A percentile compares a stretch with the other conserved stretches of the same genome.
phyloP scores from a whole-genome alignment of 768 basidiomycete species.

The Phaeotremella skinneri region DNA sequence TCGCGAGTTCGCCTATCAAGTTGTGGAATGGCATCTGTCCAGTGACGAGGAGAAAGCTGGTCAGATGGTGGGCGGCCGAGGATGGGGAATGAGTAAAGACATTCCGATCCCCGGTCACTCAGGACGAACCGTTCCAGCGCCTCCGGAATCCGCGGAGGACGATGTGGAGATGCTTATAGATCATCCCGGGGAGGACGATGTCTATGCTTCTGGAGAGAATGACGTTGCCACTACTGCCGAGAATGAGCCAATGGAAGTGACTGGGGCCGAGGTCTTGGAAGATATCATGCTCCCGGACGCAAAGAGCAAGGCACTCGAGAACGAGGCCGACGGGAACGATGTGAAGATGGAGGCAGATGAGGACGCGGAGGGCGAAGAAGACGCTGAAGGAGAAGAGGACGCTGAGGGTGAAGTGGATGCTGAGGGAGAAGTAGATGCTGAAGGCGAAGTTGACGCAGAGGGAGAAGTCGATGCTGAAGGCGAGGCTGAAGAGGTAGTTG shows the following conservation, averaged over 20 bases:
- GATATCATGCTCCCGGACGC: conserved; percentile 65
- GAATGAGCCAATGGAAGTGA: background rate
- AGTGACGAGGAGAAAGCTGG: conserved; percentile 62
- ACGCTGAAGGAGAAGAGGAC: conserved; percentile 52
- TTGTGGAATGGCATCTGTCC: conserved; percentile 83
- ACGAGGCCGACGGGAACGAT: conserved; percentile 16
- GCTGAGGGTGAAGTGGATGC: conserved; percentile 22
- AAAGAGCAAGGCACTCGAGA: conserved; percentile 53
- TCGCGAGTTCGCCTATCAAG: conserved; percentile 73
- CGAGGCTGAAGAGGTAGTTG: conserved; percentile 20
- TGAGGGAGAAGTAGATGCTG: conserved; percentile 26
- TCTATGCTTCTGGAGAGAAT: background rate
- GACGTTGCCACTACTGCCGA: background rate
- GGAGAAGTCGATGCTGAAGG: conserved; percentile 32
- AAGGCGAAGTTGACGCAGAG: conserved; percentile 54
- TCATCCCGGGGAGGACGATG: conserved; percentile 1
- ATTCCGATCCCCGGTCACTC: conserved; percentile 26
- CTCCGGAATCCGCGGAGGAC: conserved; percentile 4
- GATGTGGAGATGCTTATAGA: conserved; percentile 15
- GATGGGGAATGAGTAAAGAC: conserved; percentile 37
- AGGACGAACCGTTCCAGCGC: background rate
- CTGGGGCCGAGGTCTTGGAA: conserved; percentile 22
- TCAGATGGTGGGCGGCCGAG: conserved; percentile 56
- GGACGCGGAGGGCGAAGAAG: conserved; percentile 47
- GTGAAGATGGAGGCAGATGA: conserved; percentile 18